Base-by-base conservation (phyloP, 2,329 filamentous ascomycete genomes). In the Penicillium sp. region DNA sequence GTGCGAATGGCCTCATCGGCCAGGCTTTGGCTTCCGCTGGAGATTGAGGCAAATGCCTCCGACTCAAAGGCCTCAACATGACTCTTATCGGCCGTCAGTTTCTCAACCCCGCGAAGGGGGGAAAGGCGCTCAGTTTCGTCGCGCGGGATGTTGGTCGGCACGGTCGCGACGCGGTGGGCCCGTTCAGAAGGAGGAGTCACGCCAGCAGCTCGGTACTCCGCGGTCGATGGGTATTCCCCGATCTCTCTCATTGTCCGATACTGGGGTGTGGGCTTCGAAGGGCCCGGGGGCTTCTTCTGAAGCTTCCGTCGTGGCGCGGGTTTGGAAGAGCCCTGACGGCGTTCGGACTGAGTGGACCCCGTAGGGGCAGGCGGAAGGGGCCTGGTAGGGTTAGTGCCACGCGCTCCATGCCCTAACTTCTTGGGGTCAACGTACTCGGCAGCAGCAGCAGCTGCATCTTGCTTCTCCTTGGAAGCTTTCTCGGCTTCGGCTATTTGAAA, bases 351-450 rank as follows among this genome's bases (percentile, higher is more conserved):
- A 57, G 60, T 62, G 58, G 53, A 52, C 36, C 60, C 60, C 61
- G 58, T 63, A 57, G 59, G 56, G 64, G 63, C 55, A 64, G 60
- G 63, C 63, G 62, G 63, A 63, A 62, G 41, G 50, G 46, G 46
- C 50, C 57, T 58, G 50, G 55, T 60, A 64, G 61, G 55, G 60
- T 65, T 64, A 66, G 63, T 57, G 64, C 58, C 60, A 55, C 41
- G 52, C 51, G 48, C 61, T 38, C 27, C 40, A 50, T 59, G 56
- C 62, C 64, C 61, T 65, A 66, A 66, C 49, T 59, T 47, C 21
- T 33, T 29, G 25, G 46, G n/a, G 16, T 47, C 54, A 57, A 57
- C 54, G n/a, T 57, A 52, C 53, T 52, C 11, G 11, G 31, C 25
- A 39, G 31, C 25, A n/a, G 19, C 25, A 16, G 9, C 36, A 40